Conservation (phyloP, 2,329 filamentous ascomycete genomes). For the Trichoderma sp. region DNA sequence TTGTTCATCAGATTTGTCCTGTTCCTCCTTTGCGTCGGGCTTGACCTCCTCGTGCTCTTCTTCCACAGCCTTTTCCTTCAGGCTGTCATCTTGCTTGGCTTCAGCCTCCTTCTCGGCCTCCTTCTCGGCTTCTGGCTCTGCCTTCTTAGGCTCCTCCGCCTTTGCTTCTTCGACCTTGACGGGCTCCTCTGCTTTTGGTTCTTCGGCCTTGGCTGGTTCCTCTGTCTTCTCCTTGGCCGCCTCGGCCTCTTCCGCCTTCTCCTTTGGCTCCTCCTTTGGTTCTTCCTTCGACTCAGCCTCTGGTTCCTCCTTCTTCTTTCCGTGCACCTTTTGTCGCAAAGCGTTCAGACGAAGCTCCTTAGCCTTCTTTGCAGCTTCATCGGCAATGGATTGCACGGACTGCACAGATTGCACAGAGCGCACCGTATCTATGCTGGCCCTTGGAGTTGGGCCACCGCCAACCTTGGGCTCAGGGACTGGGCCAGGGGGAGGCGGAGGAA, state of each 20-base stretch:
- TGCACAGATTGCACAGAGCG: neutral
- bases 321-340: conserved; percentile 57
- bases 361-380: conserved; percentile 67
- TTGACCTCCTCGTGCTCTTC: conserved; percentile 27
- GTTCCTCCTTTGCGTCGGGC: conserved; percentile 26
- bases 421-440: conserved; percentile 31
- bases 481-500: conserved; percentile 29
- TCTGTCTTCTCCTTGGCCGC: conserved; percentile 20
- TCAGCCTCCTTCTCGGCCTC: conserved; percentile 16
- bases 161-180: conserved; percentile 20
- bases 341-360: conserved; percentile 59
- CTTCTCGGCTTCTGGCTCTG: conserved; percentile 24
- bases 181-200: conserved; percentile 5
- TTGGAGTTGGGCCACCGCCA: neutral
- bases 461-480: conserved; percentile 30
- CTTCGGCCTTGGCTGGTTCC: conserved; percentile 18
- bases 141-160: conserved; percentile 1
- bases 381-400: conserved; percentile 51
- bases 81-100: conserved; percentile 12
- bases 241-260: conserved; percentile 14
- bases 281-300: conserved; percentile 25
- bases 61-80: neutral
- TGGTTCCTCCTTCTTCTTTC: conserved; percentile 29
- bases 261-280: conserved; percentile 15
- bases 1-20: conserved; percentile 16